Evolutionary conservation across 2,329 filamentous ascomycete genomes (phyloP).

Genomic region (Xylariaceae sp.): DNA sequence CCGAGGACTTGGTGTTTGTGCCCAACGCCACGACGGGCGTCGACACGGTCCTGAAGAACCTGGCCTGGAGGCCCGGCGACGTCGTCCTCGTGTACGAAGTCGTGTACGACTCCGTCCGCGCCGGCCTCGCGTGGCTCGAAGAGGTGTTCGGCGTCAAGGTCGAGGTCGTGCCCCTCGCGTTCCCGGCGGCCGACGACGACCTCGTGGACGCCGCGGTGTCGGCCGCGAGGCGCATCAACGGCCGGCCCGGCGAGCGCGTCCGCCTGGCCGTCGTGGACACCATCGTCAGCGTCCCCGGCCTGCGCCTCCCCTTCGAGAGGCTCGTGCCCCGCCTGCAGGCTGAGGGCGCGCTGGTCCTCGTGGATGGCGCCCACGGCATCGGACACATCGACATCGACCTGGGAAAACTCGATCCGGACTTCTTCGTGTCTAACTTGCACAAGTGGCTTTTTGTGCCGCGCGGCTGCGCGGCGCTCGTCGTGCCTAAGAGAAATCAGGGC

Average conservation of each 20-base stretch:
- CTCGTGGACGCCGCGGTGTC: slow-evolving; percentile 59
- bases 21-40: slow-evolving; percentile 69
- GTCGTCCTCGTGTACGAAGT: slow-evolving; percentile 67
- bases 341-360: slow-evolving; percentile 61
- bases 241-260: slow-evolving; percentile 53
- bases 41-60: slow-evolving; percentile 67
- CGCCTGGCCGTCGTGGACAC: slow-evolving; percentile 69
- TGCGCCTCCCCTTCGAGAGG: slow-evolving; percentile 68
- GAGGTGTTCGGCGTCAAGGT: slow-evolving; percentile 54
- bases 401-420: slow-evolving; percentile 63
- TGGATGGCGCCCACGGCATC: slow-evolving; percentile 71
- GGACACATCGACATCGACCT: slow-evolving; percentile 68
- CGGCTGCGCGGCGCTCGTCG: slow-evolving; percentile 67
- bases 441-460: slow-evolving; percentile 73
- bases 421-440: slow-evolving; percentile 70
- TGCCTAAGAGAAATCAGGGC: slow-evolving; percentile 63
- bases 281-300: slow-evolving; percentile 66
- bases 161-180: slow-evolving; percentile 54
- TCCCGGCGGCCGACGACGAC: slow-evolving; percentile 62
- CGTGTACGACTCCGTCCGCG: slow-evolving; percentile 67
- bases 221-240: slow-evolving; percentile 44
- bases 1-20: slow-evolving; percentile 57
- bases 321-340: slow-evolving; percentile 57
- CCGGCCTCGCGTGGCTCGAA: slow-evolving; percentile 60
- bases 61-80: slow-evolving; percentile 61